Evolutionary conservation across 495 filamentous ascomycete genomes (phyloP), one percentile per base, ranked within the genome.

Genomic region (Penicillium mononematosum): DNA sequence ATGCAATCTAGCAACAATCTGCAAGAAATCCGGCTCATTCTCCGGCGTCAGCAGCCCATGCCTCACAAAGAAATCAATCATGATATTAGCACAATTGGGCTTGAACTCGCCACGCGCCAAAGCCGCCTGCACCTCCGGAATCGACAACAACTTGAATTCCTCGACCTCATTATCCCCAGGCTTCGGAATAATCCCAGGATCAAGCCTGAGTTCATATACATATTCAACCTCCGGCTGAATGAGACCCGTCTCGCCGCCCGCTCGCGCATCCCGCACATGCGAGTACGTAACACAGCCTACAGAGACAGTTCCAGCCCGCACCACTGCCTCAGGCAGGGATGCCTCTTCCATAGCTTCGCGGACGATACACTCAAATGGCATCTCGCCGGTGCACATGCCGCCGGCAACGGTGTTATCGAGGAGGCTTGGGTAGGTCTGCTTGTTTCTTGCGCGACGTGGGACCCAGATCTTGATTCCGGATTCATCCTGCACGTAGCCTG

Each of bases 371-470:
- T 92, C 90, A 50, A 89, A 85, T 2, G 85, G 83, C 16, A 75
- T 78, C 68, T 97, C 91, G 20, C 85, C 85, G 0, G 89, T 87
- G 60, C 86, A 83, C 65, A 98, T 86, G 0, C 94, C 94, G 5
- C 94, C 94, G 0, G 92, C 94, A 5, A 96, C 95, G 2, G 90
- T 89, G 66, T 99, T 99, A 69, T 99, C 94, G 47, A 98, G 73
- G 85, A 96, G 89, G 8, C 87, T 79, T 3, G 87, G 85, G 61
- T 91, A 98, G 0, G 91, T 96, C 60, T 89, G 81, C 75, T 98
- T 98, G 34, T 70, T 82, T 43, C 75, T 77, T 24, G 90, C 81
- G 10, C 94, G 77, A 46, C 88, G 78, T 5, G 94, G 91, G 0
- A 95, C 83, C 91, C 94, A 96, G 36, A 99, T 81, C 60, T 85